Percentiles rank a stretch among this genome's conserved stretches.
phyloP scores from a whole-genome alignment of 257 asterid genomes.

The Prunella vulgaris region DNA sequence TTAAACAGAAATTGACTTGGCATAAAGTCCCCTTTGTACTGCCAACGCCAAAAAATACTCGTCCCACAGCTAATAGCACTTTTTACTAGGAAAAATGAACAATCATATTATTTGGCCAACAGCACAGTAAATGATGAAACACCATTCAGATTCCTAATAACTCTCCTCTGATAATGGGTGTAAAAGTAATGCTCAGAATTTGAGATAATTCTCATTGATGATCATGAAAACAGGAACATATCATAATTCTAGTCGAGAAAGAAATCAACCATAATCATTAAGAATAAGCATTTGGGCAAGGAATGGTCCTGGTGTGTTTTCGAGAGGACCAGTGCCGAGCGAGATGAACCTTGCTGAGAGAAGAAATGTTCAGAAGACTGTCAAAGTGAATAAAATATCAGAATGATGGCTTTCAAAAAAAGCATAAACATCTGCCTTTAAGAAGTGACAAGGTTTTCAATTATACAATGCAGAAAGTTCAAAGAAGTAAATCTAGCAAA shows the following conservation, averaged over 20 bases:
- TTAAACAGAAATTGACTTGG: constrained; percentile 1
- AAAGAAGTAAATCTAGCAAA: constrained; percentile 50
- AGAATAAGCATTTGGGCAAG: constrained; percentile 16
- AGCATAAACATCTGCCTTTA: constrained; percentile 39
- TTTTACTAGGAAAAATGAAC: not conserved
- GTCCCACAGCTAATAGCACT: constrained; percentile 6
- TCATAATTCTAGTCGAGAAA: constrained; percentile 3
- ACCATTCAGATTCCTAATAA: constrained; percentile 14
- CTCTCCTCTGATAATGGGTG: not conserved
- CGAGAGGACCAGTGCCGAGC: constrained; percentile 18
- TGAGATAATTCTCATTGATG: constrained; percentile 4
- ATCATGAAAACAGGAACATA: constrained; percentile 13
- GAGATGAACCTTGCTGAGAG: constrained; percentile 25
- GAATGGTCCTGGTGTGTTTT: constrained; percentile 12
- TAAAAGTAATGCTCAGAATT: not conserved
- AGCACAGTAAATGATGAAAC: constrained; percentile 15
- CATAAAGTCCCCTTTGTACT: not conserved
- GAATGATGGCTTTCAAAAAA: constrained; percentile 28
- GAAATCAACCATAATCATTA: constrained; percentile 18
- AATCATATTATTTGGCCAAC: not conserved
- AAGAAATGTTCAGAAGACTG: constrained; percentile 21
- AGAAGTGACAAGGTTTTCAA: constrained; percentile 58
- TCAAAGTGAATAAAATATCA: constrained; percentile 29
- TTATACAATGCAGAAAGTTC: constrained; percentile 63
- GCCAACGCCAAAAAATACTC: constrained; percentile 4